phyloP scores from a whole-genome alignment of 2,329 filamentous ascomycete species.

The Fonsecaea pedrosoi region DNA sequence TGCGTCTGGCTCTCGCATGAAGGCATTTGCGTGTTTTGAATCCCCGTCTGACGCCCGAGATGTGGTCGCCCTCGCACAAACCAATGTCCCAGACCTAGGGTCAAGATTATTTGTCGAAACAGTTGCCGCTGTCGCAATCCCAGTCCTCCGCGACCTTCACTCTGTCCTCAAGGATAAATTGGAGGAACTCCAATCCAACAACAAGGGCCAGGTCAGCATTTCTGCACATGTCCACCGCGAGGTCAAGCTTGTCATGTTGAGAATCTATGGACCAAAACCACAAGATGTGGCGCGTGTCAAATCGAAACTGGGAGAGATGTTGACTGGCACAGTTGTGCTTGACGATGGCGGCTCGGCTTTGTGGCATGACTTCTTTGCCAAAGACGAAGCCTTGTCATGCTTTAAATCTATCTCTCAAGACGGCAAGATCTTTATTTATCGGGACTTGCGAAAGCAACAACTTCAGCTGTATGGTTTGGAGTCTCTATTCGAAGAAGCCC shows the following conservation, averaged over 20 bases:
- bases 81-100: slow-evolving; percentile 12
- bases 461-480: slow-evolving; percentile 14
- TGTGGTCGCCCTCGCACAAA: neutral
- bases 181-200: slow-evolving; percentile 18
- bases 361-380: slow-evolving; percentile 27
- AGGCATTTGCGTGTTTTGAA: slow-evolving; percentile 16
- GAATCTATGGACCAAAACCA: slow-evolving; percentile 12
- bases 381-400: slow-evolving; percentile 14
- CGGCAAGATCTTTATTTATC: slow-evolving; percentile 21
- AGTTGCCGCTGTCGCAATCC: slow-evolving; percentile 18
- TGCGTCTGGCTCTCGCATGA: slow-evolving; percentile 9
- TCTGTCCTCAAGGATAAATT: slow-evolving; percentile 7
- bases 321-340: slow-evolving; percentile 20
- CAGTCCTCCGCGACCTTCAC: slow-evolving; percentile 13
- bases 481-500: slow-evolving; percentile 9
- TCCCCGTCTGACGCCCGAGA: slow-evolving; percentile 2
- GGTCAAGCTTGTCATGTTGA: slow-evolving; percentile 10
- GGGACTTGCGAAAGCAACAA: slow-evolving; percentile 19
- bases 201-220: slow-evolving; percentile 8
- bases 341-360: slow-evolving; percentile 14
- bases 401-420: slow-evolving; percentile 6
- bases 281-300: slow-evolving; percentile 19
- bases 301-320: slow-evolving; percentile 9
- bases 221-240: neutral
- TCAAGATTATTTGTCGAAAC: slow-evolving; percentile 24